Evolutionary conservation across 148 eudicot species (phyloP).

Genomic region (Nyssa sinensis): DNA sequence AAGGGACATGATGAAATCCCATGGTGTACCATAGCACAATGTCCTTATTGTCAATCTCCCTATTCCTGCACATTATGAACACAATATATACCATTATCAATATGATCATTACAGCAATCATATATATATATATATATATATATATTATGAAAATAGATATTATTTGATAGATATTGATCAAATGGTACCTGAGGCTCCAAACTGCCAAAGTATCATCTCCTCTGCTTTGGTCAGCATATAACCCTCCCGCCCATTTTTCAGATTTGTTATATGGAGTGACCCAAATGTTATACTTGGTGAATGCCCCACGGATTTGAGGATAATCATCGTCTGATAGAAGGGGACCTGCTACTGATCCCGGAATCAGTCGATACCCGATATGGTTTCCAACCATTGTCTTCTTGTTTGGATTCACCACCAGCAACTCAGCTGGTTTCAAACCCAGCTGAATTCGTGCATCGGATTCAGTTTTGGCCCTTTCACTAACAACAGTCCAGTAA

Average conservation of each 20-base stretch:
- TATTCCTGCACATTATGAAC: constrained; percentile 34
- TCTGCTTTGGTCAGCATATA: constrained; percentile 42
- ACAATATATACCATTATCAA: no score
- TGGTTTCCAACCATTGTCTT: constrained; percentile 46
- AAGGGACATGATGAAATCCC: constrained; percentile 49
- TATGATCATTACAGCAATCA: no score
- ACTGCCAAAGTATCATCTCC: constrained; percentile 42
- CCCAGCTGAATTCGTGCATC: constrained; percentile 38
- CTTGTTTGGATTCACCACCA: constrained; percentile 47
- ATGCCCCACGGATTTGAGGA: constrained; percentile 43
- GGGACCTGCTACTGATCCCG: constrained; percentile 18
- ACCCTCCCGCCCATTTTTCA: constrained; percentile 59
- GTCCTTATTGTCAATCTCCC: constrained; percentile 48
- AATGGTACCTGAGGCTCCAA: constrained; percentile 39
- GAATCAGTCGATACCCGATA: constrained; percentile 41
- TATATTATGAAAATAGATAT: no score
- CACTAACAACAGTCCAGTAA: constrained; percentile 40
- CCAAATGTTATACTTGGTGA: constrained; percentile 38
- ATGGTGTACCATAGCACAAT: constrained; percentile 57
- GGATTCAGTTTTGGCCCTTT: constrained; percentile 33
- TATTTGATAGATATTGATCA: no score
- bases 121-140: no score
- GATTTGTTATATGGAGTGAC: constrained; percentile 55
- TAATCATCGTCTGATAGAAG: constrained; percentile 44
- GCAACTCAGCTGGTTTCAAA: constrained; percentile 14